phyloP scores from a whole-genome alignment of 2,329 filamentous ascomycete species.

The Leptographium galeiforme region DNA sequence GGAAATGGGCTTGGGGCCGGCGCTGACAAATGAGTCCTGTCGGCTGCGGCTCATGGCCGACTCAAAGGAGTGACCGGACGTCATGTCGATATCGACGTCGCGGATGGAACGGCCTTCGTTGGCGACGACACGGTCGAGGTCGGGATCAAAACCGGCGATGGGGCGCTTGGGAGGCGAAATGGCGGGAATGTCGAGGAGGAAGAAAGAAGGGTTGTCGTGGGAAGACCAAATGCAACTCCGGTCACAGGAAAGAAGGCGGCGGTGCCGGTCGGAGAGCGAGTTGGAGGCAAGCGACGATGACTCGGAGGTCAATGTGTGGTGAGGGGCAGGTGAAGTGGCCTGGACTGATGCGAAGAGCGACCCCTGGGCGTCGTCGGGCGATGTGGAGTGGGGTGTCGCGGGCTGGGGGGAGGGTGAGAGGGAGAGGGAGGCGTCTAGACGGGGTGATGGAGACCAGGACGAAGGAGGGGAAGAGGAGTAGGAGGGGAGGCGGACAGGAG shows the following conservation, averaged over 20 bases:
- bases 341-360: conserved; percentile 7
- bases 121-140: conserved; percentile 24
- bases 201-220: conserved; percentile 16
- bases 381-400: conserved; percentile 26
- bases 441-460: conserved; percentile 16
- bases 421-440: conserved; percentile 20
- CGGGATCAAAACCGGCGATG: conserved; percentile 9
- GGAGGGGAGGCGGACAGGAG: conserved; percentile 1
- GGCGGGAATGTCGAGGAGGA: conserved; percentile 30
- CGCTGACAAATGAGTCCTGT: conserved; percentile 53
- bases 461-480: conserved; percentile 6
- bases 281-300: neutral
- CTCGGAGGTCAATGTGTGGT: neutral
- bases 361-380: conserved; percentile 10
- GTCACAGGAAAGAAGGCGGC: conserved; percentile 1
- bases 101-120: conserved; percentile 20
- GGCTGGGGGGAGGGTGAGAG: conserved; percentile 29
- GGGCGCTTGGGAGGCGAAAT: neutral
- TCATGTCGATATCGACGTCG: conserved; percentile 35
- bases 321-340: conserved; percentile 9
- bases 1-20: conserved; percentile 52
- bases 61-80: conserved; percentile 45
- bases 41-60: conserved; percentile 43
- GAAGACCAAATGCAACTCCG: neutral
- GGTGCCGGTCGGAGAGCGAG: conserved; percentile 4